Base-by-base conservation (phyloP, 805 yeast genomes). In the Sungouiozyma ichnusensis region DNA sequence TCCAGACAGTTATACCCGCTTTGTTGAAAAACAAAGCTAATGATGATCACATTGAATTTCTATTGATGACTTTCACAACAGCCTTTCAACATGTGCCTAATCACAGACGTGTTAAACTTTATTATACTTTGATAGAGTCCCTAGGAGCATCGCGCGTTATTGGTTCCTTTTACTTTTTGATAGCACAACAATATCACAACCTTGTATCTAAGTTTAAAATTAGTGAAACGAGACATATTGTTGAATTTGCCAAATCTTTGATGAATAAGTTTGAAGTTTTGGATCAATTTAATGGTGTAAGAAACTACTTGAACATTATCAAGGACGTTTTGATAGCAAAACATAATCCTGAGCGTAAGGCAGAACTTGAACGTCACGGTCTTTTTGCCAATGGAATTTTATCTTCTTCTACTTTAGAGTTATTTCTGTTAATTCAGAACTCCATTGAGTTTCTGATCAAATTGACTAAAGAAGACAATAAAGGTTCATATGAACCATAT, bases 31-130 rank as follows among this genome's bases (percentile, higher is more conserved):
- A 60, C 20, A 65, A 67, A 42, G 49, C 51, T 20, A 48, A 56
- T 15, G 71, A 71, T 40, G 80, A 76, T 44, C 95, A 86, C 59
- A 74, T 80, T 41, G 96, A 88, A 60, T 84, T 87, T 56, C 69
- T 94, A 47, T 66, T 92, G 48, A 76, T 92, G 39, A 82, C 94
- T 53, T 92, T 92, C 57, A 85, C 83, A n/a, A 79, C 94, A 44
- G 97, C 98, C 1, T 85, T 92, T 64, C 79, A 81, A 42, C 97
- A 92, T 58, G 88, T 92, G 49, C 98, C 98, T 47, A 78, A 95
- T 58, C 98, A 92, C 60, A 83, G 98, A 64, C 76, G 98, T 53
- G 94, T 85, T 34, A 80, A 79, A 55, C 66, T 92, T 41, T 92
- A 85, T 53, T 73, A 84, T 2, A 80, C 94, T 1, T 70, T 92